Base-by-base conservation (phyloP, 192 early-diverging fungal genomes). In the Coemansia sp. region DNA sequence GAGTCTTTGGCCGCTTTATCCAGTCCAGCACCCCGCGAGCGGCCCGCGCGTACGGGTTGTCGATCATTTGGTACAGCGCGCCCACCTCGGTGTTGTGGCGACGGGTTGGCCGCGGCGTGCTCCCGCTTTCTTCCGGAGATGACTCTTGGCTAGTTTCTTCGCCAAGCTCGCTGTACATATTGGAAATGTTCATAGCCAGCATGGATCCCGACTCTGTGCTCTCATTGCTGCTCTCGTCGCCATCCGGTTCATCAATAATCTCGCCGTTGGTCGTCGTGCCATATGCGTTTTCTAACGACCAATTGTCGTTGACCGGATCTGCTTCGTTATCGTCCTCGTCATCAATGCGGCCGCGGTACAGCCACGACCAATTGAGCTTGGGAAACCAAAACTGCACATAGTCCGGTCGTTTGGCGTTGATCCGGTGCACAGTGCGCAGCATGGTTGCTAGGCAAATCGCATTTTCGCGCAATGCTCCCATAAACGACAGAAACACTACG, bases 321-420 rank as follows among this genome's bases (percentile, higher is more conserved):
- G 25, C 53, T n/a, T 78, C 59, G 49, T 54, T 23, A 11, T 69
- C 64, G 11, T 69, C 66, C 9, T 77, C 76, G 2, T 64, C 68
- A 14, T 61, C 56, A 10, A 54, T 49, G 2, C 59, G 57, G 0
- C 67, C 65, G 35, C 61, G 50, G 45, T 69, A 66, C 16, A 78
- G 60, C 76, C 76, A 78, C 29, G 58, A 57, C 76, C 66, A 69
- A 16, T 10, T 65, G 26, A 78, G 55, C 38, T 58, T 55, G 11
- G 76, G 76, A n/a, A 78, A 48, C 76, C 76, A 78, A 4, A 78
- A 12, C 21, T 64, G 61, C n/a, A 65, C 54, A 8, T 71, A 58
- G 2, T 56, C 57, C 1, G 63, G 69, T 2, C 76, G 56, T 25
- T 41, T 56, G 3, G 29, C 48, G 27, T 69, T 57, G 10, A 78